Evolutionary conservation across 2,329 filamentous ascomycete species (phyloP).

Genomic region (Magnaporthiopsis poae): DNA sequence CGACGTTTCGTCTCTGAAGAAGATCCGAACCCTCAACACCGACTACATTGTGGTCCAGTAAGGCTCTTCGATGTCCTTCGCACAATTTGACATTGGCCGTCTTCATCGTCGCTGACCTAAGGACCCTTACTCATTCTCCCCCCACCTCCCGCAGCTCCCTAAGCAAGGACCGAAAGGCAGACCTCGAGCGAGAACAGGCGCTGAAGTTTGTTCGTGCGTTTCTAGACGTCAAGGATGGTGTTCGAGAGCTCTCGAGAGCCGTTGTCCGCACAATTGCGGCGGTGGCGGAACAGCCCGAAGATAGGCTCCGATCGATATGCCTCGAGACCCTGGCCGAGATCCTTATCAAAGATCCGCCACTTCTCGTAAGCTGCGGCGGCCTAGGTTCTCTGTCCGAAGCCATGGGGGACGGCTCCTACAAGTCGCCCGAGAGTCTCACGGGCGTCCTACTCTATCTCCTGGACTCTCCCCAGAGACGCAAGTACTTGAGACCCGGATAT

Average conservation of each 20-base stretch:
- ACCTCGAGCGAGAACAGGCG: conserved; percentile 91
- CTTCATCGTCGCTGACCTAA: background rate
- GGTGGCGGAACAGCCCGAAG: conserved; percentile 76
- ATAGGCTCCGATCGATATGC: conserved; percentile 79
- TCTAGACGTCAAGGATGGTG: conserved; percentile 86
- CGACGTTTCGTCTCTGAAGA: conserved; percentile 78
- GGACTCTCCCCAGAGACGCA: conserved; percentile 70
- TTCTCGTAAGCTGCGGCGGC: conserved; percentile 75
- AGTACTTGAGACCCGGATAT: conserved; percentile 76
- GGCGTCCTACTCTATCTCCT: conserved; percentile 82
- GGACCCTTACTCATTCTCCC: conserved; percentile 9
- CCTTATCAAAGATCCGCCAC: conserved; percentile 70
- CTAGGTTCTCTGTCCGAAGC: conserved; percentile 83
- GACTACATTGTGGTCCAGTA: conserved; percentile 79
- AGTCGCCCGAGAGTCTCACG: conserved; percentile 80
- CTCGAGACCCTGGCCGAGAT: conserved; percentile 89
- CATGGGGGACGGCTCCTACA: conserved; percentile 80
- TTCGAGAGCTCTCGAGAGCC: conserved; percentile 74
- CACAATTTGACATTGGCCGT: background rate
- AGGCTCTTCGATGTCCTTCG: conserved; percentile 13
- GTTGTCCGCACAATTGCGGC: conserved; percentile 84
- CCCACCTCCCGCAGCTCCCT: conserved; percentile 47
- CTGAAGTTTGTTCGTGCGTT: conserved; percentile 94
- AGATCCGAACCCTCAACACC: conserved; percentile 76
- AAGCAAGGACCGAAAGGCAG: conserved; percentile 92